Evolutionary conservation across 1,284 basidiomycete species (phyloP), one percentile per base, ranked within the genome.

Genomic region (Phellinidium pouzarii): DNA sequence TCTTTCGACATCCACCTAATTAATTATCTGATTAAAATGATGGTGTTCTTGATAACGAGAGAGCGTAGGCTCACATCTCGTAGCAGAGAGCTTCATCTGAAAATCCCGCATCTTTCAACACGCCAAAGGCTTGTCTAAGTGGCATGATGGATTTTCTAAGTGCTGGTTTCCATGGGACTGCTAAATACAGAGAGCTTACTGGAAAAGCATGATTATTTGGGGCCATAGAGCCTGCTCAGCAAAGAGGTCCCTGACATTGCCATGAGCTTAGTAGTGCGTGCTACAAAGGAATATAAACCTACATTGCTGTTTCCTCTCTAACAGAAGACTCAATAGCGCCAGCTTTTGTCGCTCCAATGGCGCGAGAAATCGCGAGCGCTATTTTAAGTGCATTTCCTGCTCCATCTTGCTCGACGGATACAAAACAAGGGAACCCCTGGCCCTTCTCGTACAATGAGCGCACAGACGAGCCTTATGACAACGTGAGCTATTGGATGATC

Each of bases 1-100:
- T 83, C 80, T 60, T 82, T 83, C 26, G 81, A 82, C 80, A 83
- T 83, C 80, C 80, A 82, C 79, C 80, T 82, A 50, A 29, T n/a
- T n/a, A 25, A 14, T 26, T 12, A n/a, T 44, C 26, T 42, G 9
- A 17, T 29, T 20, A 45, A 23, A 29, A 52, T n/a, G n/a, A n/a
- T n/a, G n/a, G n/a, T n/a, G n/a, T n/a, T n/a, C n/a, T 29, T 26
- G 23, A 26, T 38, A 5, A 8, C 3, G 42, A 19, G 17, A 17
- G 17, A 50, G 20, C 5, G 20, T 14, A 2, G 3, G 61, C 72
- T 57, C 42, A 79, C 81, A 83, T 81, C 60, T 83, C 81, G 61
- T 82, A 82, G 55, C 79, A 82, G 3, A 82, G 67, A 1, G 80
- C 81, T 60, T 82, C 81, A 57, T 83, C 80, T 0, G 81, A 82